Percentiles rank a stretch among this genome's conserved stretches.
phyloP scores from a whole-genome alignment of 2,329 filamentous ascomycete genomes.

The Aspergillus pseudoglaucus region DNA sequence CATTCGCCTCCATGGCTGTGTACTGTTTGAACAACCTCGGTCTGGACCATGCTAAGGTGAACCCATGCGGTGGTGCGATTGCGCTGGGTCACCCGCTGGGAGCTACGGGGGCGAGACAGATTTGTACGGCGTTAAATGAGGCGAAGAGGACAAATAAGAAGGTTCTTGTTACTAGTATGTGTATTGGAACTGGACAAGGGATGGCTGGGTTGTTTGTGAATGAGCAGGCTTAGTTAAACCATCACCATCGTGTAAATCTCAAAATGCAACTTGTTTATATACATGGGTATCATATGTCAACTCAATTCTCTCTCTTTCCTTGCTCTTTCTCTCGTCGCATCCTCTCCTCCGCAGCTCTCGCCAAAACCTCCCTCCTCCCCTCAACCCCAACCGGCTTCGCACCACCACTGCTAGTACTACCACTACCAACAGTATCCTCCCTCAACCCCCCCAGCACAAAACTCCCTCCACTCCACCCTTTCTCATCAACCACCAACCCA shows the following conservation, averaged over 20 bases:
- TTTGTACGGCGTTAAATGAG: slow-evolving; percentile 86
- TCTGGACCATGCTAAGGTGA: slow-evolving; percentile 65
- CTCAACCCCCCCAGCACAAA: slow-evolving; percentile 61
- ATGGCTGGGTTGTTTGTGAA: slow-evolving; percentile 63
- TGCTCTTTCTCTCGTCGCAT: slow-evolving; percentile 46
- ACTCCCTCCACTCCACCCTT: slow-evolving; percentile 72
- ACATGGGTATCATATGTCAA: too few species aligned
- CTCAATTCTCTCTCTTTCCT: slow-evolving; percentile 15
- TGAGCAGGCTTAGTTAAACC: slow-evolving; percentile 44
- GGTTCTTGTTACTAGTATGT: slow-evolving; percentile 90
- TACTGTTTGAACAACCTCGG: slow-evolving; percentile 72
- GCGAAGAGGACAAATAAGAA: slow-evolving; percentile 79
- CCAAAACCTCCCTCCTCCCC: slow-evolving; percentile 67
- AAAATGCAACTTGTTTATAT: too few species aligned
- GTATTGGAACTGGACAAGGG: slow-evolving; percentile 60
- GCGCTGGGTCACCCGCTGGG: slow-evolving; percentile 87
- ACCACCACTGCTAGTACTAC: slow-evolving; percentile 16
- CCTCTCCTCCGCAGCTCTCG: slow-evolving; percentile 65
- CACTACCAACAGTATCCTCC: slow-evolving; percentile 35
- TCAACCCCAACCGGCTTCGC: slow-evolving; percentile 37
- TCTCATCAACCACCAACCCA: slow-evolving; percentile 58
- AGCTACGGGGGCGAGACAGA: slow-evolving; percentile 80
- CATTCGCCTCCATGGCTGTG: slow-evolving; percentile 95
- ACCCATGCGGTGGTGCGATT: slow-evolving; percentile 89
- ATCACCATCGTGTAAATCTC: too few species aligned